Evolutionary conservation across 768 basidiomycete genomes (phyloP).

Genomic region (Pleurotus eryngii): DNA sequence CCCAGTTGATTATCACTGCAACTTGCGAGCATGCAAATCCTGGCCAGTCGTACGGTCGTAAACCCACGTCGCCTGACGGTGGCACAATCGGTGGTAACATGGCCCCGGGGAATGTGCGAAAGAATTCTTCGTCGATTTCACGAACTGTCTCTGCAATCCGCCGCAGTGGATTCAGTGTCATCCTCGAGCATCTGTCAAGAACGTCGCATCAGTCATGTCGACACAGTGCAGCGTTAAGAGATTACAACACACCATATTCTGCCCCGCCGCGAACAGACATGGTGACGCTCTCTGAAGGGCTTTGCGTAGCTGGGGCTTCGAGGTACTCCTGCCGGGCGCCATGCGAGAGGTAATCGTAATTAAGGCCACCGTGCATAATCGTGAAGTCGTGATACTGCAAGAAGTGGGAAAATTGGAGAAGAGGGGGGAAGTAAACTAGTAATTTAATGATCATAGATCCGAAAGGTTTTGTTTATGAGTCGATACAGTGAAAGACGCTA

Average conservation of each 20-base stretch:
- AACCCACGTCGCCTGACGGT: not conserved
- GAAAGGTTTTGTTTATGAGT: not conserved
- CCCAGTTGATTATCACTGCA: not conserved
- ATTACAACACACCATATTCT: too few species aligned
- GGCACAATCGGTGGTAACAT: not conserved
- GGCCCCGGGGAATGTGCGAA: not conserved
- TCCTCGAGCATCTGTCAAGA: not conserved
- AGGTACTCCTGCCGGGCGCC: not conserved
- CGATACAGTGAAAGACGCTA: not conserved
- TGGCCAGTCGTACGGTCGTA: not conserved
- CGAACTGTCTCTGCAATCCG: not conserved
- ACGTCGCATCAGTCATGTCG: not conserved
- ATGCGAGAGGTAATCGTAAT: not conserved
- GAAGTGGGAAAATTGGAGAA: not conserved
- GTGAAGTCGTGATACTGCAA: not conserved
- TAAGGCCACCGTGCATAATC: too few species aligned
- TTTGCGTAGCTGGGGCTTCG: not conserved
- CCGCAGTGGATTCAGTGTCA: not conserved
- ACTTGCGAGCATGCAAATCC: not conserved
- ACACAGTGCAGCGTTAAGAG: not conserved
- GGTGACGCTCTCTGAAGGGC: not conserved
- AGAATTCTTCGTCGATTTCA: slow-evolving; percentile 4
- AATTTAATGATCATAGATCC: slow-evolving; percentile 8
- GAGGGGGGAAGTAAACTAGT: not conserved
- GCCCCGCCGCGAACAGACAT: not conserved